Evolutionary conservation across 352 stramenopile genomes (phyloP), one percentile per base, ranked within the genome.

Genomic region (Phytophthora constricta): DNA sequence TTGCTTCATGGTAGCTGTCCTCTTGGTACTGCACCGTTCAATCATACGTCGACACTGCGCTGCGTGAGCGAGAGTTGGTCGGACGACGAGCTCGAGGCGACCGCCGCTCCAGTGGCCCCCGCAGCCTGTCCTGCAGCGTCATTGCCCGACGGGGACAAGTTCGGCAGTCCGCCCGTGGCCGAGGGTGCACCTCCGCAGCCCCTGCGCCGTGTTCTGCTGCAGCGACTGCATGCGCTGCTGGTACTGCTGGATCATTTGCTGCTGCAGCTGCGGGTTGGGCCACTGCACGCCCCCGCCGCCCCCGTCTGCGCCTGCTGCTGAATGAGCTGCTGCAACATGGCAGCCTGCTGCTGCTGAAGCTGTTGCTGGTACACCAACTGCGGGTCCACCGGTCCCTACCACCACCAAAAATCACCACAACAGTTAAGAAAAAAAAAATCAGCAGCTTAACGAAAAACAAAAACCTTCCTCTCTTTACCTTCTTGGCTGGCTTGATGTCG

Each of bases 241-340:
- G 76, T 95, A 96, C 68, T 96, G 88, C 75, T 96, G 88, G 16
- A 96, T 68, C 84, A 96, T 92, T 65, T 95, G 87, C 80, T 95
- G 87, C 62, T 96, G 88, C 43, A 95, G 53, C 50, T 96, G 88
- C 48, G 81, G 84, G 62, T 90, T 92, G 22, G 86, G 82, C 86
- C 85, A 95, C 56, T 85, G 77, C 28, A 89, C 70, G 5, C 71
- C 74, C 64, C 68, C 1, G 77, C 50, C 31, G 80, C 80, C 53
- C 86, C 80, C 28, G 73, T 82, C 73, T 95, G 80, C 26, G 77
- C 66, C 66, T 96, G 86, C 43, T 92, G 87, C 73, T 96, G 88
- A 27, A 96, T 68, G 34, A 96, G 82, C 65, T 95, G 86, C 63
- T 96, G 88, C 23, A 96, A 80, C 86, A 96, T 96, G 9, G 84